Evolutionary conservation across 805 yeast species (phyloP).

Genomic region (Cyberlindnera nakhonratchasimensis): DNA sequence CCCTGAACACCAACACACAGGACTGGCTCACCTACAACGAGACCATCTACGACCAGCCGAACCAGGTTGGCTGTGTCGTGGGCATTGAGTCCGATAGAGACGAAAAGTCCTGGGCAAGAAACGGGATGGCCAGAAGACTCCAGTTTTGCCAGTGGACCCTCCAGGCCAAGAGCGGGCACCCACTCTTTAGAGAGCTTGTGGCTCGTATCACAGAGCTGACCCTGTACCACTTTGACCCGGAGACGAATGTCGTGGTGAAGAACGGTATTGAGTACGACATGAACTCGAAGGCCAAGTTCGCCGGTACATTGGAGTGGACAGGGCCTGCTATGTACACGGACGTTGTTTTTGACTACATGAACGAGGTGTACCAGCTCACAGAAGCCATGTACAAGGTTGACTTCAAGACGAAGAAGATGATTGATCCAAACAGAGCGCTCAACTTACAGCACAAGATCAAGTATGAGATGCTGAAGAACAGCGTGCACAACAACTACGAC

Average conservation of each 20-base stretch:
- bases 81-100: constrained; percentile 52
- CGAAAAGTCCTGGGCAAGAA: constrained; percentile 49
- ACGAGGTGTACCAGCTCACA: constrained; percentile 10
- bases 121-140: constrained; percentile 44
- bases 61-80: constrained; percentile 50
- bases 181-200: constrained; percentile 51
- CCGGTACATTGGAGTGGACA: constrained; percentile 54
- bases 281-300: constrained; percentile 51
- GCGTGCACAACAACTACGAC: constrained; percentile 13
- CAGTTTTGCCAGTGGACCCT: constrained; percentile 62
- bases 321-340: constrained; percentile 52
- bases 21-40: constrained; percentile 48
- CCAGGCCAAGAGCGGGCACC: constrained; percentile 59
- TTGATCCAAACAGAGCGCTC: constrained; percentile 17
- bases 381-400: constrained; percentile 6
- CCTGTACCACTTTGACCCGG: constrained; percentile 34
- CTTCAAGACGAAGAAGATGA: constrained; percentile 10
- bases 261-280: constrained; percentile 31
- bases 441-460: constrained; percentile 9
- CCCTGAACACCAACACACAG: constrained; percentile 50
- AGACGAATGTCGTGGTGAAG: constrained; percentile 26
- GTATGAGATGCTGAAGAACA: constrained; percentile 8
- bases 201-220: constrained; percentile 52
- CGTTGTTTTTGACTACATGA: constrained; percentile 36
- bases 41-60: constrained; percentile 11